phyloP scores from a whole-genome alignment of 2,329 filamentous ascomycete species.

The Claviceps cyperi region DNA sequence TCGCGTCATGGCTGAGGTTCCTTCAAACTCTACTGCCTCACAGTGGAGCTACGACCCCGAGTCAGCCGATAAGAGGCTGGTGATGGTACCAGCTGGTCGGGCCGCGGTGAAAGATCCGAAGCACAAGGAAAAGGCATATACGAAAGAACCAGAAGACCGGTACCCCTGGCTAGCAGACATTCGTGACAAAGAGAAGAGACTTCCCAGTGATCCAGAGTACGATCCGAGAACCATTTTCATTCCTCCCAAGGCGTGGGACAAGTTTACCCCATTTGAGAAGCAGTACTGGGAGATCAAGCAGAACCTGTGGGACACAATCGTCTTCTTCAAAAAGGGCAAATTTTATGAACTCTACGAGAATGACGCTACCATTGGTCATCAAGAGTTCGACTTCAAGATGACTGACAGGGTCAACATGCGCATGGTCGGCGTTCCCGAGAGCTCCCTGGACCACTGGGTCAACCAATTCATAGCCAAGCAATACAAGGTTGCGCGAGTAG shows the following conservation, averaged over 20 bases:
- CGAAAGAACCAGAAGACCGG: constrained; percentile 68
- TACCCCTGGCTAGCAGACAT: constrained; percentile 85
- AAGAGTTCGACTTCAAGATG: constrained; percentile 92
- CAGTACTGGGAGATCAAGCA: constrained; percentile 99
- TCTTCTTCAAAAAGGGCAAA: constrained; percentile 99
- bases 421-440: constrained; percentile 96
- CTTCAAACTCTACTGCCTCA: constrained; percentile 56
- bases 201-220: constrained; percentile 69
- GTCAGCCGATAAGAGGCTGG: constrained; percentile 23
- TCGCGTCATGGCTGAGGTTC: constrained; percentile 35
- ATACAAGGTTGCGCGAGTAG: constrained; percentile 90
- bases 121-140: constrained; percentile 55
- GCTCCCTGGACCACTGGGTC: constrained; percentile 90
- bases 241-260: constrained; percentile 61
- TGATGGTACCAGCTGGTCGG: constrained; percentile 19
- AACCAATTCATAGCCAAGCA: constrained; percentile 98
- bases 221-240: constrained; percentile 86
- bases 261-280: constrained; percentile 89
- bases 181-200: constrained; percentile 69
- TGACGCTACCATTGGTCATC: constrained; percentile 89
- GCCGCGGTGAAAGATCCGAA: constrained; percentile 18
- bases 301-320: constrained; percentile 92
- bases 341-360: constrained; percentile 99
- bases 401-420: constrained; percentile 98
- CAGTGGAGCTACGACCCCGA: constrained; percentile 61